These are phyloP conservation scores for Hirsutella minnesotensis DNA, from an alignment of 2,329 filamentous ascomycete genomes.

Conservation along the genomic window DNA sequence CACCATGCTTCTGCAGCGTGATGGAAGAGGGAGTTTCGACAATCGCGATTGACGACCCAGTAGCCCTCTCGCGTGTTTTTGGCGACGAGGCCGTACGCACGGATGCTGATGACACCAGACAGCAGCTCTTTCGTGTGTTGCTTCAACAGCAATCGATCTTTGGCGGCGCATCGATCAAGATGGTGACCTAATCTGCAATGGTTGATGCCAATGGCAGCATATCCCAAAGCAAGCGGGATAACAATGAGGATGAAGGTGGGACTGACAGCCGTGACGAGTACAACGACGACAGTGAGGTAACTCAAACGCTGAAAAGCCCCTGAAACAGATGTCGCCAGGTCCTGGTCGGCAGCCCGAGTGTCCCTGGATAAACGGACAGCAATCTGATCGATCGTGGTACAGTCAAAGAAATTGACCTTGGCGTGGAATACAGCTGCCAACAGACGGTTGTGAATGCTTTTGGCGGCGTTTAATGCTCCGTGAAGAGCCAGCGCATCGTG, in stretches of 20 bases:
- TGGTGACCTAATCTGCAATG: not conserved
- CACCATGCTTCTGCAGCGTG: not conserved
- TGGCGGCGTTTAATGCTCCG: not conserved
- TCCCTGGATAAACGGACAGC: constrained; percentile 3
- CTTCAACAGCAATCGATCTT: not conserved
- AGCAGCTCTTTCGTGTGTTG: constrained; percentile 1
- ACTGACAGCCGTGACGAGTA: not conserved
- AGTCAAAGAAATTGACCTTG: constrained; percentile 4
- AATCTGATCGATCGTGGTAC: constrained; percentile 1
- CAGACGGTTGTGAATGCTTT: constrained; percentile 2
- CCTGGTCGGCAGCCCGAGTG: constrained; percentile 1
- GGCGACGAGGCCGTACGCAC: not conserved
- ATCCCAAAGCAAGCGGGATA: not conserved
- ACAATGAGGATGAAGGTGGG: not conserved
- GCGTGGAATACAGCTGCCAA: constrained; percentile 3
- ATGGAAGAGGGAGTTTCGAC: not conserved
- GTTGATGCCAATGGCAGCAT: not conserved
- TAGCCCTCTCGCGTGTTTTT: not conserved
- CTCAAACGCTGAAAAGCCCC: not conserved
- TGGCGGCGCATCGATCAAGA: not conserved
- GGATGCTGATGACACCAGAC: not conserved
- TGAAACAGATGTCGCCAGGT: not conserved
- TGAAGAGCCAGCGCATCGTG: not conserved
- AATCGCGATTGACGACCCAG: not conserved
- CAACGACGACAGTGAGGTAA: not conserved